These are phyloP conservation scores for Hordeum vulgare DNA, from an alignment of 176 grass and related monocot species.

Conservation along the genomic window MorexV3_pseudomolecules_assembly NC_058519.1:101030817-101031316, in stretches of 20 bases:
- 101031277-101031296: conserved; percentile 39
- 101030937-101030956: conserved; percentile 15
- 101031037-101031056: conserved; percentile 37
- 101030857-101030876: neutral
- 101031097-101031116: conserved; percentile 35
- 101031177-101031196: conserved; percentile 28
- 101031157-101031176: conserved; percentile 39
- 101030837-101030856: neutral
- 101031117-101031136: conserved; percentile 40
- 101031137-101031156: conserved; percentile 41
- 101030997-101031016: conserved; percentile 33
- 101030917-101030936: neutral
- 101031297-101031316: conserved; percentile 47
- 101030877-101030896: conserved; percentile 25
- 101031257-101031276: conserved; percentile 47
- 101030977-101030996: conserved; percentile 41
- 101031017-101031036: conserved; percentile 44
- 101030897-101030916: conserved; percentile 19
- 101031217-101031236: conserved; percentile 45
- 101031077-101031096: conserved; percentile 17
- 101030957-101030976: conserved; percentile 38
- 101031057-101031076: conserved; percentile 40
- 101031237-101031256: conserved; percentile 41
- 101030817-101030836: conserved; percentile 28
- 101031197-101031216: conserved; percentile 40